Evolutionary conservation across 371 early-diverging fungal species (phyloP).

Genomic region (Zychaea mexicana): DNA sequence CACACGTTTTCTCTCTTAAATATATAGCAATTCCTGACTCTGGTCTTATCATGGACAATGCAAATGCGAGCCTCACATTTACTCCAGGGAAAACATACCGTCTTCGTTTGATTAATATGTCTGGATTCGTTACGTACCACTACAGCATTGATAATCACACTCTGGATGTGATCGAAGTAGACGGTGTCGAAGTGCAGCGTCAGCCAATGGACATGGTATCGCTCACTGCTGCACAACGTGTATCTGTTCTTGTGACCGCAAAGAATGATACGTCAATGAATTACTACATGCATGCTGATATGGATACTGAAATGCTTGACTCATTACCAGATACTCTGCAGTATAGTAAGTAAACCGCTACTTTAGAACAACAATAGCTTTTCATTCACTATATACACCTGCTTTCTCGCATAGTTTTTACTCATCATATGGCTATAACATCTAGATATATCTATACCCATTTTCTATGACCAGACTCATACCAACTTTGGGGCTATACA

Average conservation of each 20-base stretch:
- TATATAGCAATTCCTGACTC: slow-evolving; percentile 20
- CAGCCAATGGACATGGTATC: slow-evolving; percentile 51
- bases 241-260: slow-evolving; percentile 72
- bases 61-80: slow-evolving; percentile 21
- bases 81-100: slow-evolving; percentile 33
- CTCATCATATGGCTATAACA: too few species aligned
- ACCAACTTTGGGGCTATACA: slow-evolving; percentile 32
- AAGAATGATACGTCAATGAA: slow-evolving; percentile 59
- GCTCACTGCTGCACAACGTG: slow-evolving; percentile 66
- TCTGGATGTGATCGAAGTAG: slow-evolving; percentile 77
- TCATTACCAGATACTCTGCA: slow-evolving; percentile 49
- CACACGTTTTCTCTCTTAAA: too few species aligned
- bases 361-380: neutral
- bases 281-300: slow-evolving; percentile 70
- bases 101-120: slow-evolving; percentile 62
- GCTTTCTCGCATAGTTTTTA: too few species aligned
- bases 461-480: slow-evolving; percentile 46
- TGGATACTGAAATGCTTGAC: slow-evolving; percentile 78
- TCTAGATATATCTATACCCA: slow-evolving; percentile 45
- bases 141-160: slow-evolving; percentile 75
- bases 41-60: slow-evolving; percentile 52
- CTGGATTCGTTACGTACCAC: slow-evolving; percentile 64
- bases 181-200: slow-evolving; percentile 64
- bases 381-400: neutral
- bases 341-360: slow-evolving; percentile 38